Evolutionary conservation across 1,284 basidiomycete species (phyloP).

Genomic region (Inonotus obliquus): DNA sequence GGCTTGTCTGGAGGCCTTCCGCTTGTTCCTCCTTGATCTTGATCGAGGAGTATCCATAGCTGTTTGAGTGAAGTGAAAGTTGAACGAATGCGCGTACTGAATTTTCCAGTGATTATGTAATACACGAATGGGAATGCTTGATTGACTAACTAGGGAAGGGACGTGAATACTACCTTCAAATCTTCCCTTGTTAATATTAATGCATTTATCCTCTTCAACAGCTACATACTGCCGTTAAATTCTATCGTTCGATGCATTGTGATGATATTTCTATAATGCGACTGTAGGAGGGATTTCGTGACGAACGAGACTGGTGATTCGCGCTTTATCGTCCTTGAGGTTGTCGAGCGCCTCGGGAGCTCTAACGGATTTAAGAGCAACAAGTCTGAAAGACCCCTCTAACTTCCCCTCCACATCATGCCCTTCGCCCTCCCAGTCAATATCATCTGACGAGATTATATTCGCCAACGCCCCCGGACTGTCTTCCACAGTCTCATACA

Average conservation of each 20-base stretch:
- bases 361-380: not conserved
- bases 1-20: conserved; percentile 4
- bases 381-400: not conserved
- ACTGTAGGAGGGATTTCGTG: not conserved
- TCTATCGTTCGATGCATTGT: not conserved
- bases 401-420: conserved; percentile 1
- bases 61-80: not conserved
- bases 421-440: conserved; percentile 1
- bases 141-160: too few species aligned
- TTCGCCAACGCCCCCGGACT: not conserved
- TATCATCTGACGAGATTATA: not conserved
- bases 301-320: not conserved
- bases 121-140: too few species aligned
- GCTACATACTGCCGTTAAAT: too few species aligned
- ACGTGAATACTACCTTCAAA: not conserved
- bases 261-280: not conserved
- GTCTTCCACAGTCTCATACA: not conserved
- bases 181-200: too few species aligned
- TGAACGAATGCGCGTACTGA: too few species aligned
- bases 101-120: not conserved
- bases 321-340: not conserved
- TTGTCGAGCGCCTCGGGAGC: not conserved
- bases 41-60: not conserved
- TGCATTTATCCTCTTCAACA: too few species aligned
- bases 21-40: conserved; percentile 11